Percentiles rank a stretch among this genome's conserved stretches.
phyloP scores from a whole-genome alignment of 139 green algal genomes.

The Gonium pectorale region DNA sequence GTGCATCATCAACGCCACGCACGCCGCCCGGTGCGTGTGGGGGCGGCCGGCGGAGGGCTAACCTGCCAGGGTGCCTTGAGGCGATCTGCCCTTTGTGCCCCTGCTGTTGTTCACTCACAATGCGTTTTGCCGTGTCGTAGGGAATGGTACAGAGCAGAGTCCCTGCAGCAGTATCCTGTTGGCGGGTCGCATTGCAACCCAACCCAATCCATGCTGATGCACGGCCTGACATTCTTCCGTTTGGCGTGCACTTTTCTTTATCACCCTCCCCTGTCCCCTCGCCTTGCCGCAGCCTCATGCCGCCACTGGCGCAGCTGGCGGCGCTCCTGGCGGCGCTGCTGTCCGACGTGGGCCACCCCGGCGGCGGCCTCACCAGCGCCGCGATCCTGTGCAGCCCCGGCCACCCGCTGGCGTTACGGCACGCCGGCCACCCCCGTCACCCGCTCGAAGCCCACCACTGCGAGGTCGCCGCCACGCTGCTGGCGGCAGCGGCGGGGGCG shows the following conservation, averaged over 20 bases:
- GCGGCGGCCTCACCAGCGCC: neutral
- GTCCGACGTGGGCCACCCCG: neutral
- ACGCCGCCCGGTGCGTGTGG: neutral
- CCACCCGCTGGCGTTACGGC: neutral
- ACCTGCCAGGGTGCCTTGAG: too few relatives aligned
- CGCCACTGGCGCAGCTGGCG: conserved; percentile 20
- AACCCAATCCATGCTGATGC: too few relatives aligned
- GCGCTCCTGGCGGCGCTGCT: conserved; percentile 12
- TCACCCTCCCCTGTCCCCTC: neutral
- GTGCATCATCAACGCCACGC: conserved; percentile 1
- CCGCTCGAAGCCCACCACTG: conserved; percentile 14
- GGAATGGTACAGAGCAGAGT: too few relatives aligned
- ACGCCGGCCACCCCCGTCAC: neutral
- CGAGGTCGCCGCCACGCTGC: neutral
- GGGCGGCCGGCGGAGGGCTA: too few relatives aligned
- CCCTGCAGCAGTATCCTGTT: too few relatives aligned
- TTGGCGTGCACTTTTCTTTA: neutral
- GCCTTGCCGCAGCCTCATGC: neutral
- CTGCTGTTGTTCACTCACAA: too few relatives aligned
- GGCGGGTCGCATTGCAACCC: too few relatives aligned
- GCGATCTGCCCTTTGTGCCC: too few relatives aligned
- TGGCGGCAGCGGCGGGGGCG: neutral
- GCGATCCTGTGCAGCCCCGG: neutral
- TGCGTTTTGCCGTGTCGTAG: too few relatives aligned
- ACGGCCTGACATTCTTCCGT: too few relatives aligned